phyloP scores from a whole-genome alignment of 208 protist species.

The Crithidia thermophila region DNA sequence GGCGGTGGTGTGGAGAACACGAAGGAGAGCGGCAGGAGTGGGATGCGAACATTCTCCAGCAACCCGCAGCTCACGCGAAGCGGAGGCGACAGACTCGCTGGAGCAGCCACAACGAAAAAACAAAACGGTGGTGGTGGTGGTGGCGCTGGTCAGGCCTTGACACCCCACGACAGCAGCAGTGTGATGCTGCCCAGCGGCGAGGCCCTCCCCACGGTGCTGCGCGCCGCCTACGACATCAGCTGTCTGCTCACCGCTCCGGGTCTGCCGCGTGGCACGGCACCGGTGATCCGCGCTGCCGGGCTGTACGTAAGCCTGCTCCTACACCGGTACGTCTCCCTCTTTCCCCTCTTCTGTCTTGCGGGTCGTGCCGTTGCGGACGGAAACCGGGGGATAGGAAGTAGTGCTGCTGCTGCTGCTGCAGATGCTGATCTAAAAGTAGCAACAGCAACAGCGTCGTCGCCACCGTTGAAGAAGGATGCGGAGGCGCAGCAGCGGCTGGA shows the following conservation, averaged over 20 bases:
- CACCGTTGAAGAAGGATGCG: background rate
- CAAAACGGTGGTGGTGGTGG: background rate
- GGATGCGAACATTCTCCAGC: background rate
- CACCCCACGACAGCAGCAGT: slow-evolving; percentile 11
- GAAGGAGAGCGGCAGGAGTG: background rate
- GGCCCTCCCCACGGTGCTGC: slow-evolving; percentile 59
- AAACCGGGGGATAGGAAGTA: background rate
- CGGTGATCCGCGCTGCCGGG: slow-evolving; percentile 42
- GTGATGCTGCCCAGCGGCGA: slow-evolving; percentile 48
- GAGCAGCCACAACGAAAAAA: too few species aligned
- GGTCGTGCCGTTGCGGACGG: slow-evolving; percentile 4
- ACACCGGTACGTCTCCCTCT: slow-evolving; percentile 67
- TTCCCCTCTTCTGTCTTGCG: slow-evolving; percentile 63
- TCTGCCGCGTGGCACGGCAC: slow-evolving; percentile 28
- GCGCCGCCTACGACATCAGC: slow-evolving; percentile 68
- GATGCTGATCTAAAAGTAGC: background rate
- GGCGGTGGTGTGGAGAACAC: background rate
- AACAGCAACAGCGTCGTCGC: background rate
- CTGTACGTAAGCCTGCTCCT: slow-evolving; percentile 77
- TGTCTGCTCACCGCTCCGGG: slow-evolving; percentile 46
- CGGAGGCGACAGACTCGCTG: too few species aligned
- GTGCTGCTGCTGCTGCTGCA: background rate
- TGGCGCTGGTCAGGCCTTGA: slow-evolving; percentile 14
- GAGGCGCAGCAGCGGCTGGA: background rate
- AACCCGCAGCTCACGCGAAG: slow-evolving; percentile 2